Conservation (phyloP, 345 rosid genomes). For the Kandelia obovata region DNA sequence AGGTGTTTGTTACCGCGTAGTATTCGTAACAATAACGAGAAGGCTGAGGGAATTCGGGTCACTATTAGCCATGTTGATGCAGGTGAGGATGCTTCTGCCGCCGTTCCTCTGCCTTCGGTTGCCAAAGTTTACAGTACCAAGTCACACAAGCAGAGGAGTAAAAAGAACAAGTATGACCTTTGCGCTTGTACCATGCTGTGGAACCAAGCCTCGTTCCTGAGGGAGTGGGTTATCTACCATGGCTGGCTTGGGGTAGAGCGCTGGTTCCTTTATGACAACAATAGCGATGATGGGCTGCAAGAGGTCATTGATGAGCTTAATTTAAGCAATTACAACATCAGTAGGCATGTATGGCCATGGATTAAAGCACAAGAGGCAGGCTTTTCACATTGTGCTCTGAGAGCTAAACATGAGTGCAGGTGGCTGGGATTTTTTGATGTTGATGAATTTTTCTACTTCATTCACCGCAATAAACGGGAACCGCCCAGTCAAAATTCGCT, state of each 20-base stretch:
- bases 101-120: slow-evolving; percentile 51
- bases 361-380: slow-evolving; percentile 97
- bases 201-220: slow-evolving; percentile 79
- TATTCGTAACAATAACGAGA: slow-evolving; percentile 41
- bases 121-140: slow-evolving; percentile 43
- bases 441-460: slow-evolving; percentile 90
- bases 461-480: slow-evolving; percentile 34
- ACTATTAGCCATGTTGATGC: slow-evolving; percentile 30
- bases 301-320: slow-evolving; percentile 59
- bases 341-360: slow-evolving; percentile 93
- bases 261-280: slow-evolving; percentile 97
- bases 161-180: slow-evolving; percentile 49
- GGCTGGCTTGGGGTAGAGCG: slow-evolving; percentile 89
- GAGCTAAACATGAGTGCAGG: slow-evolving; percentile 70
- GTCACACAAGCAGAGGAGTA: slow-evolving; percentile 23
- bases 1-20: slow-evolving; percentile 74
- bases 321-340: slow-evolving; percentile 54
- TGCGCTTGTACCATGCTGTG: slow-evolving; percentile 93
- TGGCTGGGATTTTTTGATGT: slow-evolving; percentile 98
- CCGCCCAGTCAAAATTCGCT: slow-evolving; percentile 54
- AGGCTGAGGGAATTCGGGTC: slow-evolving; percentile 53
- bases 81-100: slow-evolving; percentile 12
- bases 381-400: slow-evolving; percentile 82
- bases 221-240: slow-evolving; percentile 89
- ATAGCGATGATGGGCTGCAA: slow-evolving; percentile 68